Evolutionary conservation across 345 rosid genomes (phyloP), one percentile per base, ranked within the genome.

Genomic region (Bretschneidera sinensis): DNA sequence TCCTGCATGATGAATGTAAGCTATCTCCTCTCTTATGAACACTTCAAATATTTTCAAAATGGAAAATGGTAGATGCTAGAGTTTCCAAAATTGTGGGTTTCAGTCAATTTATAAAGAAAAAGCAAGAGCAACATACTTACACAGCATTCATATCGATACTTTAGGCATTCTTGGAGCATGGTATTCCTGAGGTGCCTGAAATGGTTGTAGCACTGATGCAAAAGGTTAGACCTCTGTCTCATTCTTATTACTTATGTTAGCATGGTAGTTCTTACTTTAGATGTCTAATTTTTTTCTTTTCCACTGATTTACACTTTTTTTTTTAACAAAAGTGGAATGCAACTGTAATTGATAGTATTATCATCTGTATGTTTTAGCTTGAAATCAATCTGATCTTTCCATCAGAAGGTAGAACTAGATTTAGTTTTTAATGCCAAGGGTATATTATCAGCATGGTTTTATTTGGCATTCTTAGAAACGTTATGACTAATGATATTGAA

Each of bases 1-100:
- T 84, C 95, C 4, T 90, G 95, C 57, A 76, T 88, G 53, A 83
- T 94, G 79, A 88, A 90, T 81, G 99, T 89, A 69, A 84, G 88
- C 23, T 34, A 25, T 68, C 65, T 43, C n/a, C 21, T 47, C 21
- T 51, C 16, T 50, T 24, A 18, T 4, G 21, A 43, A 57, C 16
- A 10, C 17, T 20, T 19, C 13, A 53, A 5, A 20, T 31, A 5
- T 39, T 5, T 13, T 5, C 45, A 39, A 39, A 39, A 39, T 39
- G 15, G 45, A 39, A 39, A 39, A 1, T 1, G 1, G 10, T 11
- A 39, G 16, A 39, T 39, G 10, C 33, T 39, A 11, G 45, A 39
- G 16, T 39, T 14, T n/a, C n/a, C n/a, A n/a, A n/a, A 5, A 5
- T 14, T 5, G 45, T 39, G 45, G 45, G 45, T 39, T 39, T 39